Evolutionary conservation across 2,329 filamentous ascomycete genomes (phyloP).

Genomic region (Sodiomyces alkalinus): DNA sequence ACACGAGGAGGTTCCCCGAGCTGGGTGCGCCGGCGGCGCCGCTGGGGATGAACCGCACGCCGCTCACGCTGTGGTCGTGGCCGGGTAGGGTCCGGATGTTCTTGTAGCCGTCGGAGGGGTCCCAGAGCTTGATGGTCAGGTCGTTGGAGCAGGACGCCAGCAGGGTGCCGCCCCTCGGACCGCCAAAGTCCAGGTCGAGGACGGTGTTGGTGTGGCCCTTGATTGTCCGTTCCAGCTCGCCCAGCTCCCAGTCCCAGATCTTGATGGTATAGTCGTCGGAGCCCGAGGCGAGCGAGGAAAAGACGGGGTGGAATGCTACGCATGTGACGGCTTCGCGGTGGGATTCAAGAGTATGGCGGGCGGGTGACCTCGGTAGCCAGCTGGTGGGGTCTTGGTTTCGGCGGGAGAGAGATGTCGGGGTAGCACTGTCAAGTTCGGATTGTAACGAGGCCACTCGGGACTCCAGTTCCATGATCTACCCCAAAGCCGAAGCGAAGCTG

Average conservation of each 20-base stretch:
- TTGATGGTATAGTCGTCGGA: slow-evolving; percentile 92
- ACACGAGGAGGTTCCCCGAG: slow-evolving; percentile 76
- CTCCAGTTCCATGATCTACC: slow-evolving; percentile 85
- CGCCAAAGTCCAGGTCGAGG: slow-evolving; percentile 79
- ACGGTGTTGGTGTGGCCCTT: slow-evolving; percentile 88
- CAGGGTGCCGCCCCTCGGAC: slow-evolving; percentile 63
- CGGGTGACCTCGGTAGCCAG: slow-evolving; percentile 75
- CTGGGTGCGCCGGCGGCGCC: slow-evolving; percentile 62
- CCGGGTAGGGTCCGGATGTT: slow-evolving; percentile 84
- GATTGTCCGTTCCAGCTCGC: slow-evolving; percentile 76
- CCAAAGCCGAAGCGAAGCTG: neutral
- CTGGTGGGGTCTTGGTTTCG: slow-evolving; percentile 70
- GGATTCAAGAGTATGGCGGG: slow-evolving; percentile 69
- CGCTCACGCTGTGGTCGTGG: slow-evolving; percentile 84
- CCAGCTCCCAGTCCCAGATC: slow-evolving; percentile 93
- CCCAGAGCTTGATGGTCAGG: slow-evolving; percentile 89
- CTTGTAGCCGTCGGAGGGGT: slow-evolving; percentile 83
- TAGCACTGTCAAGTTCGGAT: slow-evolving; percentile 70
- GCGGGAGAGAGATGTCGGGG: slow-evolving; percentile 57
- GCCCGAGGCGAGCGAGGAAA: slow-evolving; percentile 77
- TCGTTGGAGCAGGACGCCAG: slow-evolving; percentile 65
- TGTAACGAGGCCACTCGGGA: slow-evolving; percentile 58
- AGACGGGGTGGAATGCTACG: slow-evolving; percentile 83
- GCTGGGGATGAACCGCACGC: slow-evolving; percentile 75
- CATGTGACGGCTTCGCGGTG: slow-evolving; percentile 72